Evolutionary conservation across 306 rosid genomes (phyloP), one percentile per base, ranked within the genome.

Genomic region (Begonia masoniana): DNA sequence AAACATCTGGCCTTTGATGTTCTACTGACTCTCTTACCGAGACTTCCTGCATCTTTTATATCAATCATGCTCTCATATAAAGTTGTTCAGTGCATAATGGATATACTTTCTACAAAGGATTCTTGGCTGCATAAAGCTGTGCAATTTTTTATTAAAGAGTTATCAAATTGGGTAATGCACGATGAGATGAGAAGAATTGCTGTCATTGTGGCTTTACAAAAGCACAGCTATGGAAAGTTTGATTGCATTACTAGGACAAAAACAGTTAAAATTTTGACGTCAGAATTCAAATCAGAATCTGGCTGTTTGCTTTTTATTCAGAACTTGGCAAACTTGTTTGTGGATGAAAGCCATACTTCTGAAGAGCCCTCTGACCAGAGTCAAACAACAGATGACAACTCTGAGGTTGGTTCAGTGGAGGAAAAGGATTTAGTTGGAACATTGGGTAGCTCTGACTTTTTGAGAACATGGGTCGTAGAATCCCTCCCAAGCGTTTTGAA

Each of bases 351-450:
- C 59, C 81, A 75, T 69, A 65, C 74, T 62, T 57, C 61, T 5
- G 99, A 91, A 67, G 99, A 91, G 72, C 99, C 99, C 60, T 91
- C 96, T 16, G 99, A 91, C 62, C 99, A 86, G 74, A 86, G 99
- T 74, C 92, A 86, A 77, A 91, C 96, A 58, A 86, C 96, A 41
- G 94, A 91, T 74, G 99, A 91, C 68, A 91, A 86, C 72, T 83
- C 96, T 59, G 99, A 91, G 75, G 71, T 81, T 54, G 94, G 93
- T 57, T 81, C 87, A 9, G 41, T 75, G 24, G 96, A 92, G 77
- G 95, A 86, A 66, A 86, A 83, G 74, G 96, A 81, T 62, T 71
- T 72, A 7, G 64, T 67, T 6, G 82, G 82, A 55, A 60, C 64
- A 59, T 57, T 64, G 62, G 96, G 84, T 24, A 83, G 70, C 76